phyloP scores from a whole-genome alignment of 75 land plant species.

The Pseudotsuga menziesii region DNA sequence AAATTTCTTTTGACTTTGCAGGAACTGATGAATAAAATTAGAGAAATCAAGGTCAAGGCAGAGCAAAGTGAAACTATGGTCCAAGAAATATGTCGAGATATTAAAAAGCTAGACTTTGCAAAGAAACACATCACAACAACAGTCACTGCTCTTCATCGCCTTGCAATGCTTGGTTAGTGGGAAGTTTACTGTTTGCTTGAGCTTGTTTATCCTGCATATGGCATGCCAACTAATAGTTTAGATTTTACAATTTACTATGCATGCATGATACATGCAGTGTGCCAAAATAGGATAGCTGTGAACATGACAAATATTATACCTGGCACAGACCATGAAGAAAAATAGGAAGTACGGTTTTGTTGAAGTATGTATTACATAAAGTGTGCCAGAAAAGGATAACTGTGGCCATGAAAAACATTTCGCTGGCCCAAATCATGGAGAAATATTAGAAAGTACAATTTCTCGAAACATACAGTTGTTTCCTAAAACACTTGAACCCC shows the following conservation, averaged over 20 bases:
- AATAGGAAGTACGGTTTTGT: too few species aligned
- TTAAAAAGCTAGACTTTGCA: slow-evolving; percentile 95
- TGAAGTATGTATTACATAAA: too few species aligned
- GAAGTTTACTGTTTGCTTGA: not conserved
- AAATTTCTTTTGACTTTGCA: slow-evolving; percentile 15
- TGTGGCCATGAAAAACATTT: too few species aligned
- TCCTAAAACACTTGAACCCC: too few species aligned
- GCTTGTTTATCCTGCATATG: not conserved
- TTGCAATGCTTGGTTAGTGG: slow-evolving; percentile 86
- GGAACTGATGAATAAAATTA: slow-evolving; percentile 90
- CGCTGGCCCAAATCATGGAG: too few species aligned
- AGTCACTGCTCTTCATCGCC: slow-evolving; percentile 98
- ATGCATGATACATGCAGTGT: too few species aligned
- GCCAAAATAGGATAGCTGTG: too few species aligned
- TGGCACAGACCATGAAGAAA: too few species aligned
- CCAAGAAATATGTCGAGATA: slow-evolving; percentile 96
- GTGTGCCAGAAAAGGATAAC: too few species aligned
- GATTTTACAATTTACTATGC: not conserved
- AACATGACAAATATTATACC: too few species aligned
- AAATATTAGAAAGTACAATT: too few species aligned
- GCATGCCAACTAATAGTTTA: not conserved
- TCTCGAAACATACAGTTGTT: too few species aligned
- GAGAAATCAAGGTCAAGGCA: slow-evolving; percentile 91
- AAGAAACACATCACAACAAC: slow-evolving; percentile 98
- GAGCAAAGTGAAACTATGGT: slow-evolving; percentile 99